Evolutionary conservation across 176 grass and related monocot genomes (phyloP).

Genomic region (Triticum monococcum): DNA sequence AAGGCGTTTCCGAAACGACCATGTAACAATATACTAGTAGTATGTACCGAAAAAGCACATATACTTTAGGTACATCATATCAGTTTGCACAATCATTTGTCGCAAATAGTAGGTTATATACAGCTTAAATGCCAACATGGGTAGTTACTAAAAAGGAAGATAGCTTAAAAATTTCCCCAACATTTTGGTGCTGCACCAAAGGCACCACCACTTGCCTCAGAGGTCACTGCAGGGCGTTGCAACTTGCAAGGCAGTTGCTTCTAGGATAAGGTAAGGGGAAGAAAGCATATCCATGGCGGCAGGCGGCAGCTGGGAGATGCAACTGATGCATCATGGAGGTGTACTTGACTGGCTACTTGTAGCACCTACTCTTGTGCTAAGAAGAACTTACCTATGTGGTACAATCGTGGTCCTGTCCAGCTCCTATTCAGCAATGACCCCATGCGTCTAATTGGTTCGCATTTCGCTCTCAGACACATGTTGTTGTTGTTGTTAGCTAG

Average conservation of each 20-base stretch:
- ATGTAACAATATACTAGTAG: neutral
- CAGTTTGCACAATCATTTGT: neutral
- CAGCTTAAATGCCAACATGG: neutral
- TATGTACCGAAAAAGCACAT: neutral
- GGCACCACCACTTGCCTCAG: constrained; percentile 5
- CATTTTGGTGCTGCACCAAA: constrained; percentile 17
- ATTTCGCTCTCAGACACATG: constrained; percentile 36
- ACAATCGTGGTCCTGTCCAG: constrained; percentile 2
- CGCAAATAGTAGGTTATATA: constrained; percentile 14
- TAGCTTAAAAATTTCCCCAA: constrained; percentile 25
- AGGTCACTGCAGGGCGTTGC: constrained; percentile 19
- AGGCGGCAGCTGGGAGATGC: constrained; percentile 23
- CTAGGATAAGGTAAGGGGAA: constrained; percentile 26
- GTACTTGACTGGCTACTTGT: constrained; percentile 27
- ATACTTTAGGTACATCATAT: neutral
- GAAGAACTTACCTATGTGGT: neutral
- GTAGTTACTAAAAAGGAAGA: neutral
- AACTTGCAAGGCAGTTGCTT: constrained; percentile 25
- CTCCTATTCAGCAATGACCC: constrained; percentile 11
- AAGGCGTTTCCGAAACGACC: neutral
- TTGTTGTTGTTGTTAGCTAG: neutral
- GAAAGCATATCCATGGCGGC: neutral
- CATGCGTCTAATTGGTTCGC: constrained; percentile 40
- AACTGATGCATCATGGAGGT: constrained; percentile 34
- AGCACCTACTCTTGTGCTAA: constrained; percentile 33